These are phyloP conservation scores for Apiotrichum domesticum DNA, from an alignment of 1,284 basidiomycete species.

Conservation along the genomic window DNA sequence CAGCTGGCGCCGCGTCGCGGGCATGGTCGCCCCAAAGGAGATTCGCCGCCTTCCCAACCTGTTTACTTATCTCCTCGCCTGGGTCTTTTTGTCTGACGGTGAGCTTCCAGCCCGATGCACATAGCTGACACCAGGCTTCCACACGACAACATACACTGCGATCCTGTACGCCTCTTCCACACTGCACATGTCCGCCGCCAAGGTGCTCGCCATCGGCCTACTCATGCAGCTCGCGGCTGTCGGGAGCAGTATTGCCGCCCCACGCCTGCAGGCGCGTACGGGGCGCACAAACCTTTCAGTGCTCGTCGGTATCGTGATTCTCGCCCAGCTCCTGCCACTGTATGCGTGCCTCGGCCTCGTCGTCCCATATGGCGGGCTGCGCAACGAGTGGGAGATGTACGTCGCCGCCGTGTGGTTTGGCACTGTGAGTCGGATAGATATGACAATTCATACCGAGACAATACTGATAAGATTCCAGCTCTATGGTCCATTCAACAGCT, in stretches of 20 bases:
- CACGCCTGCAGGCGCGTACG: constrained; percentile 44
- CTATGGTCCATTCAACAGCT: constrained; percentile 45
- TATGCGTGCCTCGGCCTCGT: constrained; percentile 79
- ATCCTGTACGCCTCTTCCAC: constrained; percentile 45
- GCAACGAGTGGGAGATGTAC: constrained; percentile 76
- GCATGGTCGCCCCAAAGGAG: constrained; percentile 64
- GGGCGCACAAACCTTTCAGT: constrained; percentile 63
- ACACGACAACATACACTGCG: constrained; percentile 42
- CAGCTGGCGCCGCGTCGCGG: constrained; percentile 39
- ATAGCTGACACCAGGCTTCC: constrained; percentile 31
- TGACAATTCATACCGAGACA: constrained; percentile 46
- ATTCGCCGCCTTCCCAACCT: constrained; percentile 70
- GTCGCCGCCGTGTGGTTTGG: constrained; percentile 75
- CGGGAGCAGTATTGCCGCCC: constrained; percentile 40
- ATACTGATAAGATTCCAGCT: constrained; percentile 21
- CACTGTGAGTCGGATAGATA: constrained; percentile 25
- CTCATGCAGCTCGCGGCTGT: constrained; percentile 44
- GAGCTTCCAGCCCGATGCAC: constrained; percentile 17
- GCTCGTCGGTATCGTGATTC: constrained; percentile 60
- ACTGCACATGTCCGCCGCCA: constrained; percentile 47
- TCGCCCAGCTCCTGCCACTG: constrained; percentile 64
- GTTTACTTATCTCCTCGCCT: constrained; percentile 77
- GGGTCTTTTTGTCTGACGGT: constrained; percentile 89
- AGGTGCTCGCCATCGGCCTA: constrained; percentile 47
- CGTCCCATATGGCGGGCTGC: constrained; percentile 58